These are phyloP conservation scores for Aspergillus piperis DNA, from an alignment of 2,329 filamentous ascomycete species.

Conservation along the genomic window DNA sequence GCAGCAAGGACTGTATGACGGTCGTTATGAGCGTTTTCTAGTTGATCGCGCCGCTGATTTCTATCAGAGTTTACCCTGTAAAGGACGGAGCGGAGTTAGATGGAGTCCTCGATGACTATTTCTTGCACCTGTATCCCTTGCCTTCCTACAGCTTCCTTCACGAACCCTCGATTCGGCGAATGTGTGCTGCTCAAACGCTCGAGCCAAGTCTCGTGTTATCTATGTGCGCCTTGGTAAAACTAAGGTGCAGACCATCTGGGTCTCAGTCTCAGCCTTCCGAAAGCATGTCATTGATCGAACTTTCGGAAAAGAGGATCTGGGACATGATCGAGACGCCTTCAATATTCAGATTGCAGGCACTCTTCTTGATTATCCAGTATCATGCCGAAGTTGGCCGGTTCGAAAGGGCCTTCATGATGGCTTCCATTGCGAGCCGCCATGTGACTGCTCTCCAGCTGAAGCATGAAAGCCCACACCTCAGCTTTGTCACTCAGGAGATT, in stretches of 20 bases:
- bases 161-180: neutral
- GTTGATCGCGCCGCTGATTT: neutral
- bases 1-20: neutral
- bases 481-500: slow-evolving; percentile 1
- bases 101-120: neutral
- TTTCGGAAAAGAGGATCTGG: neutral
- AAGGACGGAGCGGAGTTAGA: neutral
- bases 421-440: neutral
- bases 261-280: neutral
- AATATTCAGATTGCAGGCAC: neutral
- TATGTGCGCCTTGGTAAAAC: neutral
- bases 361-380: slow-evolving; percentile 2
- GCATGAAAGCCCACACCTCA: neutral
- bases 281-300: neutral
- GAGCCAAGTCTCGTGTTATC: neutral
- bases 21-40: neutral
- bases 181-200: neutral
- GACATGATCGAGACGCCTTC: neutral
- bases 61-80: neutral
- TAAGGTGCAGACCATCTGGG: neutral
- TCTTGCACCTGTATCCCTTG: neutral
- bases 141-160: slow-evolving; percentile 3
- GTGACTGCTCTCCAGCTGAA: neutral
- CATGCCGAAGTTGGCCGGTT: neutral
- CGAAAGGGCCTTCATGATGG: neutral